A percentile compares a stretch with the other conserved stretches of the same genome.
Conservation (phyloP, 306 rosid genomes). For the Elaeagnus macrophylla region DNA sequence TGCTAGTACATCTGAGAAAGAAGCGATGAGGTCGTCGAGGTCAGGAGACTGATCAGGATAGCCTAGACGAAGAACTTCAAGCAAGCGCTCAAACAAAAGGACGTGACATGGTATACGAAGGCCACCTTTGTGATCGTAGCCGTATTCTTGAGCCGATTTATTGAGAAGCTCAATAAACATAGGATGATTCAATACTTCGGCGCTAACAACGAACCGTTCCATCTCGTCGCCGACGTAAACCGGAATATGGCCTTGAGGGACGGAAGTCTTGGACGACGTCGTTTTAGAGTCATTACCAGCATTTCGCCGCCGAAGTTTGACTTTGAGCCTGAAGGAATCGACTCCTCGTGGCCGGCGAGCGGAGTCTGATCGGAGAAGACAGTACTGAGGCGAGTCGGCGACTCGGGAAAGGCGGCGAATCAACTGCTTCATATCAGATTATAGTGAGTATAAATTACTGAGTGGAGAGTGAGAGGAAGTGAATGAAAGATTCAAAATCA, state of each 20-base stretch:
- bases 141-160: constrained; percentile 85
- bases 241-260: constrained; percentile 76
- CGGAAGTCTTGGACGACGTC: constrained; percentile 11
- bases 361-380: constrained; percentile 45
- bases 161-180: constrained; percentile 70
- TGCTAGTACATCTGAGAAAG: constrained; percentile 16
- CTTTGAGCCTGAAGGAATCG: constrained; percentile 26
- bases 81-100: constrained; percentile 68
- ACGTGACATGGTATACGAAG: constrained; percentile 81
- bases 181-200: constrained; percentile 78
- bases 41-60: constrained; percentile 37
- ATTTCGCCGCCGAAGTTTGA: constrained; percentile 12
- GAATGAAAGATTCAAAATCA: neutral
- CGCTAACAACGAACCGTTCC: constrained; percentile 66
- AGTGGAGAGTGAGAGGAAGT: neutral
- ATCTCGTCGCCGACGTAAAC: constrained; percentile 93
- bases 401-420: constrained; percentile 75
- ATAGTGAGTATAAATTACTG: neutral
- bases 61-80: constrained; percentile 60
- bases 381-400: constrained; percentile 79
- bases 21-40: constrained; percentile 41
- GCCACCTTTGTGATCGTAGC: constrained; percentile 79
- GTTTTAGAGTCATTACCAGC: neutral
- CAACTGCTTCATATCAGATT: constrained; percentile 51
- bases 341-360: constrained; percentile 13